Base-by-base conservation (phyloP, 306 rosid genomes). In the Malus asiatica region DNA sequence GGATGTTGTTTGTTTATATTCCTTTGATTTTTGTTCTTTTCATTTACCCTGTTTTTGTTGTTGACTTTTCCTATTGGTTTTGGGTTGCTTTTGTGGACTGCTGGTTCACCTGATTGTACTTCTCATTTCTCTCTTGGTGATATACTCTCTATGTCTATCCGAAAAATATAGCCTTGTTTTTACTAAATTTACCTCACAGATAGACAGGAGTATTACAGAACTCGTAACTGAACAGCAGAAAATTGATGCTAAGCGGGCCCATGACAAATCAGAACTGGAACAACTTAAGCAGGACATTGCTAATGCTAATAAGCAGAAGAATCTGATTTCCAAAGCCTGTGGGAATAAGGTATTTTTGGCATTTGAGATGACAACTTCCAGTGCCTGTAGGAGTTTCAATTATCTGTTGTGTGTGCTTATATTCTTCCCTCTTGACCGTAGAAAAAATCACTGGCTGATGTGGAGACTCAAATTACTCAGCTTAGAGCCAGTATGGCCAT, bases 191-290 rank as follows among this genome's bases (percentile, higher is more conserved):
- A 77, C 86, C 93, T 79, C 79, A 95, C 98, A 90, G 92, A 95
- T 89, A 83, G 98, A 95, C 83, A 85, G 84, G 74, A 84, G 81
- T 78, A 95, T 95, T 82, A 89, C 90, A 42, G 90, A 88, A 76
- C 88, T 90, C 76, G 92, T 95, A 75, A 79, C 97, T 64, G 98
- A 92, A 86, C 96, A 95, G 92, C 97, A 92, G 97, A 95, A 92
- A 80, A 78, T 81, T 78, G 98, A 95, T 62, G 98, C 97, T 23
- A 82, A 90, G 83, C 81, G 82, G 76, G 79, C 85, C 51, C 98
- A 92, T 65, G 89, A 79, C 76, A 89, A 79, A 87, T 92, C 97
- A 52, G 92, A 90, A 86, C 27, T 90, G 70, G 97, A 84, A 80
- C 97, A 89, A 83, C 89, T 88, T 67, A 95, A 90, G 84, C 96